phyloP scores from a whole-genome alignment of 108 stramenopile genomes.

The Conticribra guillardii region DNA sequence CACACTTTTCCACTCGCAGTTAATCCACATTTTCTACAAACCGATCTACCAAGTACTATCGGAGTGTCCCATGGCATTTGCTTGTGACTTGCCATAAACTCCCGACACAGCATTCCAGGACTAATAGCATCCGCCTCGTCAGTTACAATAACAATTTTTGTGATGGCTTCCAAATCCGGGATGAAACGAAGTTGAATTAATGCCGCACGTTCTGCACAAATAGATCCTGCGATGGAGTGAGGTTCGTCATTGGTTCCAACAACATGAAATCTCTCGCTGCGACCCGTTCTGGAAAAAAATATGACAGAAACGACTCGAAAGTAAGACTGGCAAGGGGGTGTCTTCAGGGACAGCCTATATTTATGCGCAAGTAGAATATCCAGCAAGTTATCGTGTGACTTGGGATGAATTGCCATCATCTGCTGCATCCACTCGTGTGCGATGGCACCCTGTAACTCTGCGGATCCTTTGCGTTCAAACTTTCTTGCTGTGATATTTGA shows the following conservation, averaged over 20 bases:
- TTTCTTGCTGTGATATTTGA: no score
- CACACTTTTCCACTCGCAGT: constrained; percentile 32
- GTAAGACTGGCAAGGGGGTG: constrained; percentile 73
- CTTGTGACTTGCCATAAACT: constrained; percentile 76
- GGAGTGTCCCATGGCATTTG: constrained; percentile 58
- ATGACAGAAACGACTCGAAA: constrained; percentile 84
- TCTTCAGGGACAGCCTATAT: constrained; percentile 61
- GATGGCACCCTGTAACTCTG: neutral
- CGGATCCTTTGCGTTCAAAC: no score
- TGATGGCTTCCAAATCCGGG: constrained; percentile 47
- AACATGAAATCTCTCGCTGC: constrained; percentile 54
- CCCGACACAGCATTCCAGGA: constrained; percentile 87
- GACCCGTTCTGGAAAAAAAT: constrained; percentile 40
- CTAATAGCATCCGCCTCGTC: constrained; percentile 74
- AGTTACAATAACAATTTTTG: constrained; percentile 61
- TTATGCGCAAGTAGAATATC: constrained; percentile 68
- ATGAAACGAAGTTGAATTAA: constrained; percentile 76
- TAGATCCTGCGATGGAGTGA: constrained; percentile 73
- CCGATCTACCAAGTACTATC: constrained; percentile 56
- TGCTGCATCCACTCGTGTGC: constrained; percentile 30
- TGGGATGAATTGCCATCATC: constrained; percentile 33
- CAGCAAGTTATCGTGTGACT: constrained; percentile 37
- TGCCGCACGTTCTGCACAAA: constrained; percentile 92
- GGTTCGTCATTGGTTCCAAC: constrained; percentile 88
- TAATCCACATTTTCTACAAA: constrained; percentile 47